Base-by-base conservation (phyloP, 768 basidiomycete genomes). In the Mrakia blollopis region DNA sequence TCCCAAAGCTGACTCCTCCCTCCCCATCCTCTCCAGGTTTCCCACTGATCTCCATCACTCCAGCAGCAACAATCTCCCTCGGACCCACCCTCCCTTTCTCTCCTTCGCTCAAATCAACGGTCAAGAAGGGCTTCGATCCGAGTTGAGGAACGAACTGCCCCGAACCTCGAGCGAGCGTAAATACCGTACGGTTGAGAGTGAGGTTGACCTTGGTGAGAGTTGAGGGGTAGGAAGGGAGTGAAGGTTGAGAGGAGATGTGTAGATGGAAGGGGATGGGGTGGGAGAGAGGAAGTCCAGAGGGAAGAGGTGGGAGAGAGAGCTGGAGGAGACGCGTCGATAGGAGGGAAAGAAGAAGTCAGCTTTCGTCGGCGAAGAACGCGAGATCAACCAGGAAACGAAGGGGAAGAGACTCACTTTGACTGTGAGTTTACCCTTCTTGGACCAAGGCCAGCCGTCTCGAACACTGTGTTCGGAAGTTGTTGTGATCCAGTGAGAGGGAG, bases 251-350 rank as follows among this genome's bases (percentile, higher is more conserved):
- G 32, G 62, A 32, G 62, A 63, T n/a, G 32, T 69, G 67, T 1
- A 69, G 67, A 28, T 41, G 39, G 67, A 41, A 69, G 28, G 44
- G 67, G n/a, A 69, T 69, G 23, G 67, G 44, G 21, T 69, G 67
- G 67, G n/a, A n/a, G 41, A 69, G 44, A 8, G 62, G 62, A 30
- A 63, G n/a, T 0, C 62, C 62, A 16, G 30, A 21, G n/a, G 62
- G 62, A 9, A 63, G 62, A 18, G 62, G 62, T 21, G 62, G 62
- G 35, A 63, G 30, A 32, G 62, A 30, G 62, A 63, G 30, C 62
- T 63, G 62, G 28, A 25, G 54, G 54, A 57, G 57, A 57, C 57
- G 57, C 57, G 57, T n/a, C 57, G 57, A 11, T 6, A 57, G 23
- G 25, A n/a, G 57, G 23, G n/a, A n/a, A n/a, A n/a, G n/a, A 14